These are phyloP conservation scores for Cenchrus americanus DNA, from an alignment of 176 grass and related monocot genomes.

Conservation along the genomic window DNA sequence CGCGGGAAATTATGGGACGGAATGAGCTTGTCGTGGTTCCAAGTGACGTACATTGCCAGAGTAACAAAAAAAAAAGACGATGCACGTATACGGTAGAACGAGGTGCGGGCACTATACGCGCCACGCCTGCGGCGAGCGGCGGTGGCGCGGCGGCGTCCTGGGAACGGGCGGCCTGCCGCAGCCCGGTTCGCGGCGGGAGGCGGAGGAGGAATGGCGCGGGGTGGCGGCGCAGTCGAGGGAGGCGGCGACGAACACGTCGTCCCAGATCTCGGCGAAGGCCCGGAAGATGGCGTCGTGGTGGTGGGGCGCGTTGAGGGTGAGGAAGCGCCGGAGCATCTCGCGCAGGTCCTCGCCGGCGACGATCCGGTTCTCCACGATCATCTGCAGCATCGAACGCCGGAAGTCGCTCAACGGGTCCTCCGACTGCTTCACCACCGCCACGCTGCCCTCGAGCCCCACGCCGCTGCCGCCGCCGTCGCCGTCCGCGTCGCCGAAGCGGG, in stretches of 20 bases:
- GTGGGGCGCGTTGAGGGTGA: conserved; percentile 65
- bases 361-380: conserved; percentile 83
- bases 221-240: not conserved
- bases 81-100: not conserved
- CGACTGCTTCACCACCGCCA: conserved; percentile 78
- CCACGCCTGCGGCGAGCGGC: conserved; percentile 47
- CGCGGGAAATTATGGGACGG: not conserved
- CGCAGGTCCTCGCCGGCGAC: conserved; percentile 61
- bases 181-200: not conserved
- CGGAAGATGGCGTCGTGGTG: conserved; percentile 75
- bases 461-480: not conserved
- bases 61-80: not conserved
- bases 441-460: conserved; percentile 49
- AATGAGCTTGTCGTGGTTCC: not conserved
- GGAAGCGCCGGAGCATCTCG: conserved; percentile 77
- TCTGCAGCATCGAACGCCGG: conserved; percentile 77
- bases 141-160: conserved; percentile 40
- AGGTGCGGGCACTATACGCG: not conserved
- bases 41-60: not conserved
- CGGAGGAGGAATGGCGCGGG: not conserved
- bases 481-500: not conserved
- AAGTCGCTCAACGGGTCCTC: conserved; percentile 72
- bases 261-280: conserved; percentile 78
- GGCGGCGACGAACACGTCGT: conserved; percentile 56
- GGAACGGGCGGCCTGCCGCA: conserved; percentile 10